Evolutionary conservation across 208 protist genomes (phyloP).

Genomic region (Leishmania aethiopica): DNA sequence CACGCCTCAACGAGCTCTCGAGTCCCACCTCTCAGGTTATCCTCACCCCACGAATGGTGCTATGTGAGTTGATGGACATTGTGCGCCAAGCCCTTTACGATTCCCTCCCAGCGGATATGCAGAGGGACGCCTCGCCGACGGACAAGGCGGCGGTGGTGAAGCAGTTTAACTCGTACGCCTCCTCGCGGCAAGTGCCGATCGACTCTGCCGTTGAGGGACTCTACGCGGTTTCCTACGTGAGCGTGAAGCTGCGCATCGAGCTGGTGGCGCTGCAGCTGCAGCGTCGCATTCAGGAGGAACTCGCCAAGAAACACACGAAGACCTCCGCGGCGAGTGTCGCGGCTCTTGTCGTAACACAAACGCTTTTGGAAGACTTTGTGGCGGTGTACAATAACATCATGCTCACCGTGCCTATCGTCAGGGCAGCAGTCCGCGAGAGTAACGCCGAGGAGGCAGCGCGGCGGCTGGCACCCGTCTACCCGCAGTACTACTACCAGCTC

Average conservation of each 20-base stretch:
- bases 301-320: conserved; percentile 19
- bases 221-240: conserved; percentile 57
- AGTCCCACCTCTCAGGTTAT: conserved; percentile 24
- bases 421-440: conserved; percentile 22
- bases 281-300: conserved; percentile 38
- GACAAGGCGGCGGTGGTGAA: conserved; percentile 16
- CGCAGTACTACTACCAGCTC: conserved; percentile 71
- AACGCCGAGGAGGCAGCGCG: conserved; percentile 7
- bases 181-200: conserved; percentile 48
- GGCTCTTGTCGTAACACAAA: conserved; percentile 53
- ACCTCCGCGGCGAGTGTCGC: conserved; percentile 27
- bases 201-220: conserved; percentile 53
- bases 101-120: conserved; percentile 29
- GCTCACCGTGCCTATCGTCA: conserved; percentile 54
- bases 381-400: conserved; percentile 54
- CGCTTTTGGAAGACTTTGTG: conserved; percentile 60
- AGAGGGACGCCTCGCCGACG: conserved; percentile 12
- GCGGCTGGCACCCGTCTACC: conserved; percentile 35
- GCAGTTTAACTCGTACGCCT: conserved; percentile 29
- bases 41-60: conserved; percentile 48
- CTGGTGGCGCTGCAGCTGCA: conserved; percentile 46
- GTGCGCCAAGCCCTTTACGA: conserved; percentile 48
- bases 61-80: conserved; percentile 55
- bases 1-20: conserved; percentile 46
- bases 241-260: conserved; percentile 70